Percentiles rank a stretch among this genome's conserved stretches.
Evolutionary conservation across 2,329 filamentous ascomycete species (phyloP).

Genomic region (Sporothrix sp.): DNA sequence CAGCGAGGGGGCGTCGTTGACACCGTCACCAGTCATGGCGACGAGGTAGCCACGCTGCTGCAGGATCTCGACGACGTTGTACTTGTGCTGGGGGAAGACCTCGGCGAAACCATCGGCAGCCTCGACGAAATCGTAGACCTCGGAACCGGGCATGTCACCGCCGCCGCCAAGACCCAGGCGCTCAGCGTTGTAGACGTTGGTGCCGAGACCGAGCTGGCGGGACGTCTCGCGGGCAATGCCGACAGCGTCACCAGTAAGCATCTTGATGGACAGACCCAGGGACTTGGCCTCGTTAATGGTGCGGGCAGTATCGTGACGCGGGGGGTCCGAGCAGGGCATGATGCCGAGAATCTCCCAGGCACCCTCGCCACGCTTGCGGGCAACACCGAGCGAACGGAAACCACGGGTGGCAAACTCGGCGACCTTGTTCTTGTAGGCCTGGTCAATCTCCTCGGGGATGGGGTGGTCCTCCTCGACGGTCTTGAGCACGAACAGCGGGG

Average conservation of each 20-base stretch:
- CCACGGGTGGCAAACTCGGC: slow-evolving; percentile 86
- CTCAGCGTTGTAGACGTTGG: slow-evolving; percentile 90
- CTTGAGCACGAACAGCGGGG: slow-evolving; percentile 77
- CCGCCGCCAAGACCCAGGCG: slow-evolving; percentile 82
- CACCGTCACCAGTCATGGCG: slow-evolving; percentile 93
- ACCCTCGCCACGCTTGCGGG: slow-evolving; percentile 73
- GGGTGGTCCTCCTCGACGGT: slow-evolving; percentile 79
- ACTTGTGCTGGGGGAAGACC: slow-evolving; percentile 93
- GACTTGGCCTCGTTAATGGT: slow-evolving; percentile 85
- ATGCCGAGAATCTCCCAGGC: slow-evolving; percentile 89
- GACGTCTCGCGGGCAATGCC: slow-evolving; percentile 89
- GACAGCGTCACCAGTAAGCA: slow-evolving; percentile 91
- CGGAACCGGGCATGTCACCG: slow-evolving; percentile 86
- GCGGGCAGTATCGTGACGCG: slow-evolving; percentile 80
- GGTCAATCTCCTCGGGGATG: slow-evolving; percentile 65
- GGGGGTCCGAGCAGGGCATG: slow-evolving; percentile 88
- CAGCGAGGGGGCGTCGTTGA: slow-evolving; percentile 85
- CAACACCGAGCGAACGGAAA: slow-evolving; percentile 89
- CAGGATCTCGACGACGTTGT: slow-evolving; percentile 85
- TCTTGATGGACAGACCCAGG: slow-evolving; percentile 85
- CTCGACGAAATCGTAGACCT: slow-evolving; percentile 93
- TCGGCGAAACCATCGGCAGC: slow-evolving; percentile 91
- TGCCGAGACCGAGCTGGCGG: slow-evolving; percentile 81
- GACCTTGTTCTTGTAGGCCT: slow-evolving; percentile 86
- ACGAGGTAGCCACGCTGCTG: slow-evolving; percentile 89